Evolutionary conservation across 257 asterid genomes (phyloP), one percentile per base, ranked within the genome.

Genomic region (Nyctanthes arbortristis): DNA sequence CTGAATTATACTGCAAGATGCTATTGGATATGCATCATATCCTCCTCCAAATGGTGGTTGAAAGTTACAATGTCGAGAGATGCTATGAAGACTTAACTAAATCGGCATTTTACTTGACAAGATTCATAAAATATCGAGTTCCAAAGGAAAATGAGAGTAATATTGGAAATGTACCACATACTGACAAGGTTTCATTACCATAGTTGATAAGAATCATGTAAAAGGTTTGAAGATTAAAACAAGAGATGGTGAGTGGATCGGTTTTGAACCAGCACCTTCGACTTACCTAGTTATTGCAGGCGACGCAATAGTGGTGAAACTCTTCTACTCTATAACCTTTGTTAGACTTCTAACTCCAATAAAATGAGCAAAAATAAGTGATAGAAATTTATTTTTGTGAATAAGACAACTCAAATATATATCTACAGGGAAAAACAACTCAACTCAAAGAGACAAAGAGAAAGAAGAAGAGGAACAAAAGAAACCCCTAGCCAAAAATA

Each of bases 251-350:
- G 66, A 66, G 22, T 84, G 87, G 87, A 70, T 80, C 2, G 66
- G 55, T 8, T 79, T 54, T 12, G 71, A 79, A 27, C 88, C 87
- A 0, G 70, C 79, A 37, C 72, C 69, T 27, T 59, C 57, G 4
- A 71, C 47, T 4, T 78, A 74, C 57, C 36, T 87, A 1, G 71
- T 84, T 56, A 45, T 84, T 1, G 87, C 74, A 2, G 90, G 88
- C 1, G 88, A 84, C 66, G 72, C 93, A 6, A 57, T 82, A 71
- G 79, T 47, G 88, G 90, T 86, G 25, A 39, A 71, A 40, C 3
- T 6, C 2, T 12, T 3, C 27, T 4, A 0, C 27, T 37, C 5
- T 9, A n/a, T 39, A 4, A 3, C 49, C 14, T 7, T 39, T 27
- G 8, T 58, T 58, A 29, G 58, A 10, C 47, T 32, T n/a, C n/a